A percentile compares a stretch with the other conserved stretches of the same genome.
These are phyloP conservation scores for Erythrophleum ivorense DNA, from an alignment of 331 rosid genomes.

Conservation along the genomic window DNA sequence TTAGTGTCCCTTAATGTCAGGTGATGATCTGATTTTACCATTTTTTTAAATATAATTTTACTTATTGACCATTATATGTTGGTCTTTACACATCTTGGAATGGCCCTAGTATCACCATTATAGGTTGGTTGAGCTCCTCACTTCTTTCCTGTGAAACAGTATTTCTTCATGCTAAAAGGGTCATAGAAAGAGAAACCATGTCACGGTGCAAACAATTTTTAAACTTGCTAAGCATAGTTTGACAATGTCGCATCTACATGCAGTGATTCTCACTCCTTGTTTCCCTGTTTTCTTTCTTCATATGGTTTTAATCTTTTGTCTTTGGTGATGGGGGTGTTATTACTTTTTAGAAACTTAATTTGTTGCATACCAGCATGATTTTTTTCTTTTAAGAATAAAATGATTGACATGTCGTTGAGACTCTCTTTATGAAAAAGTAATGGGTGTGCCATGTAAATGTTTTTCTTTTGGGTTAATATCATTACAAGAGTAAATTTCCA, in stretches of 20 bases:
- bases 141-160: no score
- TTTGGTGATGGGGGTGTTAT: background rate
- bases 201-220: no score
- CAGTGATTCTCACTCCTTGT: background rate
- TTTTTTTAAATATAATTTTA: no score
- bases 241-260: background rate
- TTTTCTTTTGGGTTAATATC: slow-evolving; percentile 23
- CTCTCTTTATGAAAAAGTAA: slow-evolving; percentile 9
- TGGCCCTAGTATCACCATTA: background rate
- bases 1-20: background rate
- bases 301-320: background rate
- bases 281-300: background rate
- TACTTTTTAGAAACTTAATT: background rate
- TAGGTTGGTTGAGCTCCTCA: background rate
- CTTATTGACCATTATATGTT: no score
- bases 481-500: slow-evolving; percentile 5
- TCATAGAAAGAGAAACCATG: no score
- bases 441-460: background rate
- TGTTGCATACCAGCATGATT: background rate
- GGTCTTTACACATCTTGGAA: slow-evolving; percentile 6
- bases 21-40: slow-evolving; percentile 16
- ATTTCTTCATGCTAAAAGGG: no score
- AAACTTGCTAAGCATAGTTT: background rate
- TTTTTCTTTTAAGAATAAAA: background rate
- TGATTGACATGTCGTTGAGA: slow-evolving; percentile 17